Evolutionary conservation across 2,329 filamentous ascomycete species (phyloP).

Genomic region (Botrytis squamosa): DNA sequence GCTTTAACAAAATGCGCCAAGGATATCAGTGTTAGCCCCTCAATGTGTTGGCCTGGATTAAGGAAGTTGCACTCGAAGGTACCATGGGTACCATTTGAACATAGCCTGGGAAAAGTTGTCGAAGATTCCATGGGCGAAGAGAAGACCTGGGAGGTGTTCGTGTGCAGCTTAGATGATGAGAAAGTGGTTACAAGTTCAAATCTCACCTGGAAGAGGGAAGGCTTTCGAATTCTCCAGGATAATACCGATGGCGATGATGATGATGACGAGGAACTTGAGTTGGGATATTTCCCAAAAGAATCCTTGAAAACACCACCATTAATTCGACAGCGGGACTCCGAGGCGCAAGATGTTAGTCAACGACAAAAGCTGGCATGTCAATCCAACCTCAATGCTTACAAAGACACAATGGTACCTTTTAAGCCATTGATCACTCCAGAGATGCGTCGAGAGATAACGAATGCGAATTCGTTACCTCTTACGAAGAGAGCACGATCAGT

Average conservation of each 20-base stretch:
- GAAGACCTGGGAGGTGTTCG: conserved; percentile 40
- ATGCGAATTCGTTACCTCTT: conserved; percentile 4
- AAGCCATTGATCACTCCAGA: background rate
- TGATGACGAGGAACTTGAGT: conserved; percentile 42
- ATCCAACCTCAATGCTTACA: background rate
- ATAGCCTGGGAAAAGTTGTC: conserved; percentile 39
- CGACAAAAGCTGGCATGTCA: background rate
- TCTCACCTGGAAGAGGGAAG: conserved; percentile 49
- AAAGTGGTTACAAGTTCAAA: conserved; percentile 42
- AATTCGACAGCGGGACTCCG: conserved; percentile 43
- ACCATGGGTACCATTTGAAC: conserved; percentile 48
- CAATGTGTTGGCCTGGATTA: conserved; percentile 43
- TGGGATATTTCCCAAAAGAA: conserved; percentile 28
- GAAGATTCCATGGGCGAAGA: conserved; percentile 44
- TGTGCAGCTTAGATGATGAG: conserved; percentile 35
- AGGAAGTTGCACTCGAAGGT: conserved; percentile 44
- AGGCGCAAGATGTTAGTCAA: conserved; percentile 24
- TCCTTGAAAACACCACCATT: conserved; percentile 41
- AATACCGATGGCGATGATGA: conserved; percentile 38
- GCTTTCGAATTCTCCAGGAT: conserved; percentile 46
- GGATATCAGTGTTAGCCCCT: conserved; percentile 34
- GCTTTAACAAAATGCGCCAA: conserved; percentile 36
- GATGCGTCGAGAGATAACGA: background rate
- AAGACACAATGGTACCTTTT: background rate
- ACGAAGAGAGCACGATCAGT: conserved; percentile 31